Conservation (phyloP, 2,329 filamentous ascomycete species). For the Ampelomyces quisqualis region DNA sequence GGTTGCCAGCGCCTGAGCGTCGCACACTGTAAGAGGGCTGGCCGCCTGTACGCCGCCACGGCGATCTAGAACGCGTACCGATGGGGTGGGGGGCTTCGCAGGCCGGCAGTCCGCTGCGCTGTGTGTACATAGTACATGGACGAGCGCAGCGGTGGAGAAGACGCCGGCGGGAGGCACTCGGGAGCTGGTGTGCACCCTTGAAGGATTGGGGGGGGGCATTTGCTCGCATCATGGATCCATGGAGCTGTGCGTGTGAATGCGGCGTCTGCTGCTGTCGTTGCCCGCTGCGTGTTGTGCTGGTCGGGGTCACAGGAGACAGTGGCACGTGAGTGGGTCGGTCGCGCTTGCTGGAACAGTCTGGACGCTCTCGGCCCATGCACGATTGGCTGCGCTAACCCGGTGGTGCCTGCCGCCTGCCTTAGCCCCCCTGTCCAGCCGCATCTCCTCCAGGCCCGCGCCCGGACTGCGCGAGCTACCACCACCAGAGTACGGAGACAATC, state of each 20-base stretch:
- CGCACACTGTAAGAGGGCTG: constrained; percentile 28
- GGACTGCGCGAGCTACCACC: neutral
- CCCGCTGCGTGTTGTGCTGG: neutral
- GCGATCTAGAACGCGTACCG: constrained; percentile 38
- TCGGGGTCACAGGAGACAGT: constrained; percentile 2
- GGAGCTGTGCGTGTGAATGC: too few relatives aligned
- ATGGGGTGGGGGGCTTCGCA: constrained; percentile 27
- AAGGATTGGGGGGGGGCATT: too few relatives aligned
- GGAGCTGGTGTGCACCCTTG: too few relatives aligned
- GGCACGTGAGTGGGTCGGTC: constrained; percentile 13
- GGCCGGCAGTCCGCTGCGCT: constrained; percentile 5
- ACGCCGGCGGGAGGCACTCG: too few relatives aligned
- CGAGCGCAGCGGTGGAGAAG: neutral
- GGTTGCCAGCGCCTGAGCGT: constrained; percentile 30
- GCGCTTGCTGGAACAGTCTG: constrained; percentile 23
- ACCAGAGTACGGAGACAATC: too few relatives aligned
- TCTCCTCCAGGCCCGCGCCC: neutral
- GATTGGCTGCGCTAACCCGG: constrained; percentile 21
- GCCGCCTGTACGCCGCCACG: constrained; percentile 25
- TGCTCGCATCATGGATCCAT: too few relatives aligned
- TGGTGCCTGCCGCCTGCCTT: constrained; percentile 4
- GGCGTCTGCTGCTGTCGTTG: neutral
- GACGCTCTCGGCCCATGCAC: constrained; percentile 22
- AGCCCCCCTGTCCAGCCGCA: neutral
- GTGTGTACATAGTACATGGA: neutral